Evolutionary conservation across 257 asterid genomes (phyloP), one percentile per base, ranked within the genome.

Genomic region (Petunia secreta): DNA sequence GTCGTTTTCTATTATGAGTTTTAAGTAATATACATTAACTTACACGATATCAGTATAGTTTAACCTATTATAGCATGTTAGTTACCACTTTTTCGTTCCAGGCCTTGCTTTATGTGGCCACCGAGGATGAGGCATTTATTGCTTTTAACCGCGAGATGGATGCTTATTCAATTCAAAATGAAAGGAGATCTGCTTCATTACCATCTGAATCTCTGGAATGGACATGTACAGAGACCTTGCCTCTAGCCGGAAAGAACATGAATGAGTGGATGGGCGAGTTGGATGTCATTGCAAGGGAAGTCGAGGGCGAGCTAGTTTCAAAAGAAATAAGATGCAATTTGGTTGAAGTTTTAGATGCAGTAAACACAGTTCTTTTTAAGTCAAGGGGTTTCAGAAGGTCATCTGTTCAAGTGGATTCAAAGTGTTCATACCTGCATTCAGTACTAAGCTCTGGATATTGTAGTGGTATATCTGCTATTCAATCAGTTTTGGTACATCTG

Each of bases 31-130:
- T 58, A 48, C 54, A n/a, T n/a, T n/a, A n/a, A n/a, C n/a, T n/a
- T n/a, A 48, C 54, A 53, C 58, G 14, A 6, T 52, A 52, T 54
- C 5, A 54, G 7, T 54, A 3, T 54, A 54, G 0, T 54, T 54
- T 54, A 54, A 54, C 59, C 59, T 54, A 54, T 54, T 54, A 54
- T 11, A 3, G 14, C 60, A 54, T 13, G 16, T 54, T 54, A 54
- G 6, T 54, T 13, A 54, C 60, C 16, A 54, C 14, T 54, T 54
- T 54, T 54, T n/a, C 37, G 38, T n/a, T n/a, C 38, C 71, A 94
- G 98, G 92, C 94, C 44, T 91, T 94, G 82, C 97, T 92, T 87
- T 92, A 90, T 48, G 85, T 91, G 25, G 96, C 94, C 52, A 91
- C 91, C 67, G 98, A 92, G 83, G 98, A 94, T 82, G 97, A 90